Evolutionary conservation across 306 rosid genomes (phyloP).

Genomic region (Ammopiptanthus mongolicus): DNA sequence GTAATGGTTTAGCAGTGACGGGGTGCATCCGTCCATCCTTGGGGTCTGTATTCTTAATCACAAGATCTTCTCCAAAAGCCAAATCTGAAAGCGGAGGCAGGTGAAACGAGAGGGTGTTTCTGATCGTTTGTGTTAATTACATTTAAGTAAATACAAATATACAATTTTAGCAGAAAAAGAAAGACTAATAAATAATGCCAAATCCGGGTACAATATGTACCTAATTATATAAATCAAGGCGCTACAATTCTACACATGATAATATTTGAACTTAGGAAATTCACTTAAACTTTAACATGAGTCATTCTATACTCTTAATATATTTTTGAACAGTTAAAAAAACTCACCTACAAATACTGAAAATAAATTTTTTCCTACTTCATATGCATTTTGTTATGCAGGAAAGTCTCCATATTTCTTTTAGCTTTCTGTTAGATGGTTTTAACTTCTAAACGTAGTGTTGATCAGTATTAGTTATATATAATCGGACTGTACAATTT

Average conservation of each 20-base stretch:
- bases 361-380: not conserved
- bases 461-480: slow-evolving; percentile 7
- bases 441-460: not conserved
- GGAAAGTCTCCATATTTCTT: not conserved
- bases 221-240: not conserved
- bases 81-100: no score
- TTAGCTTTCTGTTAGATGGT: not conserved
- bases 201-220: no score
- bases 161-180: no score
- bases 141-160: no score
- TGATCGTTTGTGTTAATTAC: no score
- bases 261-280: not conserved
- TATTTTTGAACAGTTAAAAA: not conserved
- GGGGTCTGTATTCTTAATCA: no score
- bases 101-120: no score
- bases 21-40: no score
- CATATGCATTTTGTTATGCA: not conserved
- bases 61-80: no score
- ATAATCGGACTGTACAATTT: slow-evolving; percentile 77
- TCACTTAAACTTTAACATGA: not conserved
- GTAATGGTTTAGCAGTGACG: no score
- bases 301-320: not conserved
- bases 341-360: not conserved
- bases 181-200: no score
- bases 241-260: not conserved